phyloP scores from a whole-genome alignment of 1,284 basidiomycete species.

The Fomitopsis betulina region DNA sequence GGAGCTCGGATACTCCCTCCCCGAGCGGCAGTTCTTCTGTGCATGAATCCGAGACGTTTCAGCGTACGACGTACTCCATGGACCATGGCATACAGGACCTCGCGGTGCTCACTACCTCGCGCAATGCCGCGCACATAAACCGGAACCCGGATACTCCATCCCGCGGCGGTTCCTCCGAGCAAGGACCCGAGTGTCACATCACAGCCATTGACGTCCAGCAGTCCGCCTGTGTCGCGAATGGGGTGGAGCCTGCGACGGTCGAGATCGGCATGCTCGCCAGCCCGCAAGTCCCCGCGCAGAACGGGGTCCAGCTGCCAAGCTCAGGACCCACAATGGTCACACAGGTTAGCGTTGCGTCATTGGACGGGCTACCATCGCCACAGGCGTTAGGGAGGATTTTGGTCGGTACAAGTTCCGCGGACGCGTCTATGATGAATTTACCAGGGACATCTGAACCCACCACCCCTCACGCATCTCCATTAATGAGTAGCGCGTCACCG shows the following conservation, averaged over 20 bases:
- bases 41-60: slow-evolving; percentile 7
- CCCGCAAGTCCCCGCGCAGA: not conserved
- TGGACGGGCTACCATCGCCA: not conserved
- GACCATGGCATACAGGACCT: slow-evolving; percentile 15
- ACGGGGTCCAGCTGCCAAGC: not conserved
- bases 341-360: not conserved
- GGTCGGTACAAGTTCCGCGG: not conserved
- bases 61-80: slow-evolving; percentile 19
- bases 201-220: not conserved
- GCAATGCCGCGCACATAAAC: slow-evolving; percentile 14
- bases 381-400: not conserved
- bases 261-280: not conserved
- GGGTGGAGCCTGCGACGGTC: not conserved
- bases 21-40: slow-evolving; percentile 4
- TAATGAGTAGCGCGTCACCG: not conserved
- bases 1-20: slow-evolving; percentile 12
- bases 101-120: slow-evolving; percentile 10
- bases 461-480: not conserved
- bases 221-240: not conserved
- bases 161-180: slow-evolving; percentile 1
- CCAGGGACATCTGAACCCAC: not conserved
- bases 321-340: not conserved
- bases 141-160: slow-evolving; percentile 13
- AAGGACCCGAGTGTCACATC: not conserved
- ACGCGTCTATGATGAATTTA: not conserved